These are phyloP conservation scores for Nicotiana sylvestris DNA, from an alignment of 257 asterid genomes.

Conservation along the genomic window DNA sequence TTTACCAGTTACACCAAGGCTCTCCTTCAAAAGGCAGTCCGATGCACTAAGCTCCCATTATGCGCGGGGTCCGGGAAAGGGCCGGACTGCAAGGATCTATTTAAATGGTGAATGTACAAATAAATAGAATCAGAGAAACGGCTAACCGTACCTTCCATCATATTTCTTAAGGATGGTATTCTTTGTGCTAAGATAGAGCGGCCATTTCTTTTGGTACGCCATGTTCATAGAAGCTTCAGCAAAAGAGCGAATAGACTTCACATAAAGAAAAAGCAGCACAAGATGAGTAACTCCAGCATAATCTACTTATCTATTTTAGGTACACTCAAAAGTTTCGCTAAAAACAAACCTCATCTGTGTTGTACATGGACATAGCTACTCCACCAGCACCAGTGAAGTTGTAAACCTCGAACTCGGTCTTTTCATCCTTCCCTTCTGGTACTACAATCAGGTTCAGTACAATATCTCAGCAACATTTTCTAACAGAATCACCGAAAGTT, in stretches of 20 bases:
- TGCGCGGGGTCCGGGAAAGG: too few relatives aligned
- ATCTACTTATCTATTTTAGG: neutral
- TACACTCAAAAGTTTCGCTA: neutral
- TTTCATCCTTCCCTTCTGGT: constrained; percentile 77
- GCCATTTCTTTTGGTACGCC: constrained; percentile 94
- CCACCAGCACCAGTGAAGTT: constrained; percentile 97
- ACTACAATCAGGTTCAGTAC: constrained; percentile 34
- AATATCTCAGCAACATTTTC: constrained; percentile 4
- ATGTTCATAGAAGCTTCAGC: constrained; percentile 95
- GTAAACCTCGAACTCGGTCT: constrained; percentile 77
- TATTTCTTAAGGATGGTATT: constrained; percentile 94
- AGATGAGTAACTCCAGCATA: neutral
- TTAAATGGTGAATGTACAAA: neutral
- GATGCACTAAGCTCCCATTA: too few relatives aligned
- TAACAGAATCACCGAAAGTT: neutral
- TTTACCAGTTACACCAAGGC: too few relatives aligned
- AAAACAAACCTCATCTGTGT: constrained; percentile 90
- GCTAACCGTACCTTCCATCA: constrained; percentile 72
- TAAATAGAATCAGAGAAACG: neutral
- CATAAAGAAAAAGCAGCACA: constrained; percentile 4
- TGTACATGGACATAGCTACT: constrained; percentile 96
- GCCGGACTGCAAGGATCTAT: neutral
- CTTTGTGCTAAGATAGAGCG: constrained; percentile 96
- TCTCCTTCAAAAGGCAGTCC: too few relatives aligned
- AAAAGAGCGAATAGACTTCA: constrained; percentile 77